These are phyloP conservation scores for Pseudonitzschia pungens DNA, from an alignment of 108 stramenopile species.

Conservation along the genomic window DNA sequence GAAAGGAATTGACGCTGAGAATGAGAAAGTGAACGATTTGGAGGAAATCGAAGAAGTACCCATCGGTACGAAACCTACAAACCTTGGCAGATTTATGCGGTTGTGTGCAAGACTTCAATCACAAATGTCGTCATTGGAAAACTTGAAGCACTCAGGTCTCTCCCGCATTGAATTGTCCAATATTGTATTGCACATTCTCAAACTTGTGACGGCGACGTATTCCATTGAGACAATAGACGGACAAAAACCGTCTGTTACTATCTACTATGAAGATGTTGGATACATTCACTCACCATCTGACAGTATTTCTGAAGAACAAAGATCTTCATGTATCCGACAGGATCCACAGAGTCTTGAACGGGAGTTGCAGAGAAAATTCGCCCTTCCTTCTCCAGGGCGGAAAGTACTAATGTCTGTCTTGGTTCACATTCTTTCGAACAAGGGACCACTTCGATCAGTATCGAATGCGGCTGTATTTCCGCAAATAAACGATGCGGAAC, in stretches of 20 bases:
- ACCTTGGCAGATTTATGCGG: slow-evolving; percentile 39
- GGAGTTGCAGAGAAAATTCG: slow-evolving; percentile 50
- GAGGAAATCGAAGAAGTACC: slow-evolving; percentile 19
- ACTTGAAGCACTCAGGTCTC: slow-evolving; percentile 63
- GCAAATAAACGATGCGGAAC: slow-evolving; percentile 8
- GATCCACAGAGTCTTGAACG: slow-evolving; percentile 40
- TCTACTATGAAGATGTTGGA: slow-evolving; percentile 62
- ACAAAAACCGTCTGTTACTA: slow-evolving; percentile 35
- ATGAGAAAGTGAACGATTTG: slow-evolving; percentile 26
- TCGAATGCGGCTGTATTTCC: slow-evolving; percentile 68
- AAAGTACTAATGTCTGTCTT: slow-evolving; percentile 65
- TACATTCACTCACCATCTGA: slow-evolving; percentile 34
- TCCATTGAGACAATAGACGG: slow-evolving; percentile 26
- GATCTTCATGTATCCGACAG: slow-evolving; percentile 12
- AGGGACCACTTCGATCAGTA: slow-evolving; percentile 65
- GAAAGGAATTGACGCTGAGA: slow-evolving; percentile 30
- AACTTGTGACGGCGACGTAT: slow-evolving; percentile 62
- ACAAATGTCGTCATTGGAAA: slow-evolving; percentile 59
- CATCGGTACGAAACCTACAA: slow-evolving; percentile 10
- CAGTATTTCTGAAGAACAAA: slow-evolving; percentile 11
- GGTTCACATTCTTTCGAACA: slow-evolving; percentile 67
- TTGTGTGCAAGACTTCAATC: slow-evolving; percentile 66
- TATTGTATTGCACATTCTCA: slow-evolving; percentile 70
- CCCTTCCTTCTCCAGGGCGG: slow-evolving; percentile 74
- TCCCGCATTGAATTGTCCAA: slow-evolving; percentile 55